A percentile compares a stretch with the other conserved stretches of the same genome.
Evolutionary conservation across 441 rosid genomes (phyloP).

Genomic region (Erodium chrysanthum): DNA sequence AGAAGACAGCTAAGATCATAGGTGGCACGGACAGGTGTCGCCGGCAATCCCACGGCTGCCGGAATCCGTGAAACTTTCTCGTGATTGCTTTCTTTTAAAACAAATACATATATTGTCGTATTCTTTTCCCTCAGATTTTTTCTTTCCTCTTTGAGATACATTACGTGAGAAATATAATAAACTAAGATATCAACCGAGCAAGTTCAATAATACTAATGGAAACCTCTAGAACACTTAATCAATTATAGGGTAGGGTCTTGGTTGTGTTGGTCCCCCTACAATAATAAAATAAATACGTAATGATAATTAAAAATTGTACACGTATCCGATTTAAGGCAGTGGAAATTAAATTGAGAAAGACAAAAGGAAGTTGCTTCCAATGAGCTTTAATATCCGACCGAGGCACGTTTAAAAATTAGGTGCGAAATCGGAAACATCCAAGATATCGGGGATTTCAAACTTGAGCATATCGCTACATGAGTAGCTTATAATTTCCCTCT

Average conservation of each 20-base stretch:
- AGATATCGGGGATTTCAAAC: conserved; percentile 59
- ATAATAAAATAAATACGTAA: neutral
- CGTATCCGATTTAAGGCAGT: neutral
- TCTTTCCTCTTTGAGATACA: neutral
- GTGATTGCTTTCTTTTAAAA: neutral
- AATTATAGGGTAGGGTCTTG: neutral
- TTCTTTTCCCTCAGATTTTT: neutral
- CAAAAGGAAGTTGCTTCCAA: neutral
- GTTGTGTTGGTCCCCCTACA: neutral
- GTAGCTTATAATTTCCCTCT: conserved; percentile 41
- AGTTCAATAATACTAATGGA: neutral
- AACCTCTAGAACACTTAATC: neutral
- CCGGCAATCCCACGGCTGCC: conserved; percentile 1
- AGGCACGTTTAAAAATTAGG: neutral
- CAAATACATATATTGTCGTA: neutral
- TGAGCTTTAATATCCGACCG: neutral
- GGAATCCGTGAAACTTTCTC: conserved; percentile 3
- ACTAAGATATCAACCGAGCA: neutral
- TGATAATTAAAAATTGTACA: neutral
- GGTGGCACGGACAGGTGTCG: neutral
- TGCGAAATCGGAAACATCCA: conserved; percentile 46
- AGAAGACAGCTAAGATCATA: neutral
- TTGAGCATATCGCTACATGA: conserved; percentile 48
- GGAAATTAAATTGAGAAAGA: neutral
- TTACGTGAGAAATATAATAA: neutral